phyloP scores from a whole-genome alignment of 2,329 filamentous ascomycete species.

The Aaosphaeria pasadenensis region DNA sequence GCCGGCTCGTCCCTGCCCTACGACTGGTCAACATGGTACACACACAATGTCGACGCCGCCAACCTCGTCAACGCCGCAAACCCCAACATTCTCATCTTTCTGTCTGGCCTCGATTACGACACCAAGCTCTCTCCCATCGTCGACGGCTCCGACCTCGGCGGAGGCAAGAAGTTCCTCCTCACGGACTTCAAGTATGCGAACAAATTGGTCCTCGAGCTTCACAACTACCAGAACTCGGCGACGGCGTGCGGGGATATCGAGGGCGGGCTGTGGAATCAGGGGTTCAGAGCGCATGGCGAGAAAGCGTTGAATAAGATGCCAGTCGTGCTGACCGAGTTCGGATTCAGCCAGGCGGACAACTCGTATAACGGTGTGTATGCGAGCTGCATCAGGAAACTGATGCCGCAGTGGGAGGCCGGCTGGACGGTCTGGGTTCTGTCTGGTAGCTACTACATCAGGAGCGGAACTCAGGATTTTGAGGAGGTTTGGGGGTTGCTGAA shows the following conservation, averaged over 20 bases:
- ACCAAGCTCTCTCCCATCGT: conserved; percentile 54
- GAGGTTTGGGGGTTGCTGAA: conserved; percentile 54
- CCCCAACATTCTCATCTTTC: conserved; percentile 53
- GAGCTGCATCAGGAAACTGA: conserved; percentile 51
- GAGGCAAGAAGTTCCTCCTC: conserved; percentile 47
- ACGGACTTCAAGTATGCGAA: conserved; percentile 50
- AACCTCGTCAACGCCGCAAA: conserved; percentile 52
- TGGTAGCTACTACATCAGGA: conserved; percentile 57
- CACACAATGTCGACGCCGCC: conserved; percentile 48
- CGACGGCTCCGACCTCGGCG: conserved; percentile 47
- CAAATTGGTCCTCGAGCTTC: conserved; percentile 60
- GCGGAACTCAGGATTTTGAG: conserved; percentile 49
- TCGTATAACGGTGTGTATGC: conserved; percentile 51
- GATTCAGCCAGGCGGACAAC: conserved; percentile 45
- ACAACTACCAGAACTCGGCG: conserved; percentile 58
- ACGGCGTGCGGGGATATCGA: conserved; percentile 48
- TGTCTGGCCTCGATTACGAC: conserved; percentile 59
- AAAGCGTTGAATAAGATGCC: conserved; percentile 47
- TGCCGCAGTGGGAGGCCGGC: conserved; percentile 56
- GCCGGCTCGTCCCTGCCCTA: conserved; percentile 41
- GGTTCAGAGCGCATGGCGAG: conserved; percentile 52
- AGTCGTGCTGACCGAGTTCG: conserved; percentile 59
- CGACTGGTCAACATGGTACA: conserved; percentile 58
- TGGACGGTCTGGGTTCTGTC: conserved; percentile 60
- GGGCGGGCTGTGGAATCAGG: conserved; percentile 48